These are phyloP conservation scores for Verticillium isaacii DNA, from an alignment of 2,329 filamentous ascomycete genomes.

Conservation along the genomic window DNA sequence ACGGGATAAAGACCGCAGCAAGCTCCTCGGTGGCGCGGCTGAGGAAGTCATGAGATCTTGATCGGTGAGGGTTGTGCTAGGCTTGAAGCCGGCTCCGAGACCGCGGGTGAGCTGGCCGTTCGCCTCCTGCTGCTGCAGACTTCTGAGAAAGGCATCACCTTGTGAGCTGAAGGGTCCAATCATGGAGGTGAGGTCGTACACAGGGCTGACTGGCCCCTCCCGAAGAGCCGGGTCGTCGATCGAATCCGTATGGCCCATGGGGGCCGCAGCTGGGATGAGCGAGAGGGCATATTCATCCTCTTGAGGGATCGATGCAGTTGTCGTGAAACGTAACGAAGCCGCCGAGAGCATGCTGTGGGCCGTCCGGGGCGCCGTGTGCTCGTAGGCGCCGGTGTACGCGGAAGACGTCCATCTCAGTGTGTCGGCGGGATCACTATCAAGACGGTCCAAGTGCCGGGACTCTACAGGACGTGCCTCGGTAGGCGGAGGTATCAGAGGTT, in stretches of 20 bases:
- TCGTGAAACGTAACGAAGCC: background rate
- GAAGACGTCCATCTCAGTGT: background rate
- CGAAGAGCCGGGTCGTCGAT: constrained; percentile 16
- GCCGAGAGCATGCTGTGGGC: background rate
- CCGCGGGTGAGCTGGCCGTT: constrained; percentile 54
- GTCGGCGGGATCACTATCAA: background rate
- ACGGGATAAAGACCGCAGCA: constrained; percentile 4
- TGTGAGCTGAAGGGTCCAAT: constrained; percentile 38
- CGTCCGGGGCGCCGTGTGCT: background rate
- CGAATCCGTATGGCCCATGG: constrained; percentile 26
- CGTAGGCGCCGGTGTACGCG: background rate
- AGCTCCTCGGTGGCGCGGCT: constrained; percentile 20
- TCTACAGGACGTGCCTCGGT: no score
- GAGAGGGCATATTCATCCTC: constrained; percentile 40
- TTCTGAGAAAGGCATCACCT: constrained; percentile 38
- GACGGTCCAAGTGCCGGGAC: no score
- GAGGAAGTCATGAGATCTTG: constrained; percentile 42
- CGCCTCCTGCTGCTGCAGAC: constrained; percentile 47
- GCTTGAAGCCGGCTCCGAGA: constrained; percentile 47
- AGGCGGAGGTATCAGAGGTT: background rate
- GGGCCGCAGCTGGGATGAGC: constrained; percentile 34
- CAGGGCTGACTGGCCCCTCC: constrained; percentile 16
- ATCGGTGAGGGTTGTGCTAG: constrained; percentile 41
- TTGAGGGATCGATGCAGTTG: background rate
- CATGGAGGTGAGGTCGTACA: constrained; percentile 41